Base-by-base conservation (phyloP, 129 eudicot genomes). In the Flaveria linearis region DNA sequence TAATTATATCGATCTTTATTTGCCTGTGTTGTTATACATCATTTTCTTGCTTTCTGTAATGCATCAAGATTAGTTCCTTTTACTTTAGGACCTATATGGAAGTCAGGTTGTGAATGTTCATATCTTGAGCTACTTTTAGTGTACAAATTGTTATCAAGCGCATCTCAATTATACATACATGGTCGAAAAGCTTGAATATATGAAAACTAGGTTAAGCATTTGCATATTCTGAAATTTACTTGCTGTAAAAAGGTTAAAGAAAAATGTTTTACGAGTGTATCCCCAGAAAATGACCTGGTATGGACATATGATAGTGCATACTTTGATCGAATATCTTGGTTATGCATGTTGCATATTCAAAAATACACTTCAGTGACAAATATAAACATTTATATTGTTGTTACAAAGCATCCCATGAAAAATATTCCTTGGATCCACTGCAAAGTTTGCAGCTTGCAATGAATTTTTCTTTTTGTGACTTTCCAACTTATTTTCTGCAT, bases 1-100 rank as follows among this genome's bases (percentile, higher is more conserved):
- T 42, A 25, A 67, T 26, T 41, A 72, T 33, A 33, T 28, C 26
- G 1, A 18, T 78, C 50, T 58, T 56, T 26, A 77, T 56, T 67
- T 57, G 36, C 57, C n/a, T 17, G 5, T 72, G 49, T 65, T 25
- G 39, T 79, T 39, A 72, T 46, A 17, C 72, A 36, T 72, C 73
- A 26, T 22, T 43, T 62, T 71, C 13, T 45, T 50, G 36, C 16
- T 50, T 63, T n/a, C 69, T 39, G 22, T 63, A 71, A 71, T 60
- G 72, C 61, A 68, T 53, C 68, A 52, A 76, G 74, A 39, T 76
- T 52, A 9, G 64, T 76, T 30, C 3, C 36, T 47, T 18, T 23
- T 47, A 7, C 26, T 1, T 18, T 36, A 3, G 16, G 65, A 72
- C 52, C 76, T 72, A 22, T 26, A 58, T 25, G 18, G 55, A 73